Conservation (phyloP, 176 grass and related monocot genomes). For the Cymbopogon citratus region DNA sequence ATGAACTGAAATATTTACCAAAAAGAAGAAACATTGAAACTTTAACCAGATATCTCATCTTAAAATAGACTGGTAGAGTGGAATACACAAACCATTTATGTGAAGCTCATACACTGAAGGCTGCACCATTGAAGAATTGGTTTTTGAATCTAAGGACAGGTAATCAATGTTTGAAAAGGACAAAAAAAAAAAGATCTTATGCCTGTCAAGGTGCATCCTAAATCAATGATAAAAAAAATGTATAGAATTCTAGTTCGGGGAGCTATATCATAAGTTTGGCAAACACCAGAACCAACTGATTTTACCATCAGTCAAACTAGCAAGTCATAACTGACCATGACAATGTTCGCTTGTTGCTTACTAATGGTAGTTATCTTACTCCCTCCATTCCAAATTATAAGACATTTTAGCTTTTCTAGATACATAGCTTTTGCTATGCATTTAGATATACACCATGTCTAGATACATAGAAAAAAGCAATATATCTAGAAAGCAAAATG, state of each 20-base stretch:
- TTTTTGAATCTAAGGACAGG: neutral
- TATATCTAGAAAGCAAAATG: no score
- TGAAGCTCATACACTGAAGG: neutral
- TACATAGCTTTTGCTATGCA: no score
- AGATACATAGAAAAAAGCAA: no score
- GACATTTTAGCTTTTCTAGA: no score
- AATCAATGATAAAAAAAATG: conserved; percentile 9
- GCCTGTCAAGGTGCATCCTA: neutral
- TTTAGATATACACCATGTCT: no score
- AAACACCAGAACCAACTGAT: neutral
- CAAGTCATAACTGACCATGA: neutral
- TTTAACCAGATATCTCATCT: neutral
- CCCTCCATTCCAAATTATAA: no score
- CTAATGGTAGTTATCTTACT: neutral
- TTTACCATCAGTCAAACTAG: neutral
- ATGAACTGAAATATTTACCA: neutral
- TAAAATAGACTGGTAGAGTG: neutral
- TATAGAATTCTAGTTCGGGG: neutral
- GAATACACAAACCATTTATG: neutral
- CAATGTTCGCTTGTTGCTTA: neutral
- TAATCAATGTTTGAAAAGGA: neutral
- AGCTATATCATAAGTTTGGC: conserved; percentile 1
- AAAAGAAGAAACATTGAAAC: neutral
- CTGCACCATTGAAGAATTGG: neutral
- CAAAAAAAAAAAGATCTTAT: neutral